Percentiles rank a stretch among this genome's conserved stretches.
Evolutionary conservation across 2,329 filamentous ascomycete species (phyloP).

Genomic region (Penicillium nordicum): DNA sequence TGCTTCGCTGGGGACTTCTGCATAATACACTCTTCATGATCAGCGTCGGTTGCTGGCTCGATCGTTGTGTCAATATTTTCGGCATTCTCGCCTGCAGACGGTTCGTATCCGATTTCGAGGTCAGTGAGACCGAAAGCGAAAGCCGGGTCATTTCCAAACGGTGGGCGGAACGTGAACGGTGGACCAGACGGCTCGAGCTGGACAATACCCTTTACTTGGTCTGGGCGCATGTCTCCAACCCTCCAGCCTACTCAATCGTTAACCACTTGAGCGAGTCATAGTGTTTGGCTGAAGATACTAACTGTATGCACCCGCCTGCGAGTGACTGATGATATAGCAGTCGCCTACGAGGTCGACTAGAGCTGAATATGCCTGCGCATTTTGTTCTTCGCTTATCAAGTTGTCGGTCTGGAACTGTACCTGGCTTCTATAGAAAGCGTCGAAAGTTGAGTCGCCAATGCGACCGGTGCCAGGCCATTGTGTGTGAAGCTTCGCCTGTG

Average conservation of each 20-base stretch:
- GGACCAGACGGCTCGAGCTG: conserved; percentile 55
- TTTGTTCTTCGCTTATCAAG: conserved; percentile 16
- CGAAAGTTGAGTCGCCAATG: too few species aligned
- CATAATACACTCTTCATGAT: conserved; percentile 35
- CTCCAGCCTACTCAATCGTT: conserved; percentile 38
- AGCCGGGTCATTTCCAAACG: conserved; percentile 11
- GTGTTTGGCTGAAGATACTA: background rate
- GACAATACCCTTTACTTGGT: conserved; percentile 49
- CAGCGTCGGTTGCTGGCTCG: background rate
- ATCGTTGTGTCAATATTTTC: conserved; percentile 6
- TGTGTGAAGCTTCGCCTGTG: too few species aligned
- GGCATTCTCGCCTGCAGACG: conserved; percentile 13
- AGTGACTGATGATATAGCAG: conserved; percentile 45
- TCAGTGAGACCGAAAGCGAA: conserved; percentile 21
- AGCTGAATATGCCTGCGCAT: conserved; percentile 18
- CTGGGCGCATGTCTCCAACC: conserved; percentile 49
- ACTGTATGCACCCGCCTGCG: conserved; percentile 45
- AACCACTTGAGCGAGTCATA: background rate
- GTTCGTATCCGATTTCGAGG: conserved; percentile 16
- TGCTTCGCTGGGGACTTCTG: conserved; percentile 41
- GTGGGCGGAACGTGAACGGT: conserved; percentile 24
- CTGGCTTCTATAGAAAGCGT: too few species aligned
- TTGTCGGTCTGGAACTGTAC: too few species aligned
- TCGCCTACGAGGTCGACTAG: conserved; percentile 25
- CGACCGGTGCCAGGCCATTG: too few species aligned